Percentiles rank a stretch among this genome's conserved stretches.
phyloP scores from a whole-genome alignment of 2,329 filamentous ascomycete species.

The Chaetomiaceae sp. region DNA sequence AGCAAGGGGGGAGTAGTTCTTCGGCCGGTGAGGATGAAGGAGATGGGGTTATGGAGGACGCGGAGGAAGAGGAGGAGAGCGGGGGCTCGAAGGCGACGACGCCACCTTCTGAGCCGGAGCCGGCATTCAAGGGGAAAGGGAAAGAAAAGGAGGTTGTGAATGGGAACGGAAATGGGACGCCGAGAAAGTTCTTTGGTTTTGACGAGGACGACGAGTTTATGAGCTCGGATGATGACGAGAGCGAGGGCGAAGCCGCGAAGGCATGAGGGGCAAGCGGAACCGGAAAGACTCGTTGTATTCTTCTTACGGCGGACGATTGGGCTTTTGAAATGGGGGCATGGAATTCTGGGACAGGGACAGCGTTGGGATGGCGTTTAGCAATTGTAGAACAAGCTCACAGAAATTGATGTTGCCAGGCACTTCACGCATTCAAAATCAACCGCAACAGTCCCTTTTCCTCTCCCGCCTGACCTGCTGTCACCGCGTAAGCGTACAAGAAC shows the following conservation, averaged over 20 bases:
- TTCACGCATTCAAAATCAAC: not conserved
- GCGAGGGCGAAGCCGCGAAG: slow-evolving; percentile 31
- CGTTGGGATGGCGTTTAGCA: slow-evolving; percentile 8
- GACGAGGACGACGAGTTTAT: slow-evolving; percentile 75
- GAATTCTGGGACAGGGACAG: not conserved
- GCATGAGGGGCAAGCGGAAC: slow-evolving; percentile 1
- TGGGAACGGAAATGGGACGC: slow-evolving; percentile 33
- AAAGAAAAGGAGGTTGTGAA: slow-evolving; percentile 38
- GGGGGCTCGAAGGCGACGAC: slow-evolving; percentile 47
- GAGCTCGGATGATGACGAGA: slow-evolving; percentile 62
- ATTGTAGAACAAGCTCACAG: not conserved
- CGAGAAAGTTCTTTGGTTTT: slow-evolving; percentile 65
- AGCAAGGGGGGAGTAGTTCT: not conserved
- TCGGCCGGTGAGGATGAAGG: slow-evolving; percentile 9
- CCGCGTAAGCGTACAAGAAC: slow-evolving; percentile 9
- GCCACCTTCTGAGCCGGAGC: slow-evolving; percentile 42
- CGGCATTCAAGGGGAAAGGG: slow-evolving; percentile 30
- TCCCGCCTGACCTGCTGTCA: slow-evolving; percentile 2
- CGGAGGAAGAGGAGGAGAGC: slow-evolving; percentile 32
- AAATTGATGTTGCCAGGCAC: slow-evolving; percentile 6
- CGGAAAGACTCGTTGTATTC: not conserved
- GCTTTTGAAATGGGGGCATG: not conserved
- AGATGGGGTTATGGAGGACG: slow-evolving; percentile 16
- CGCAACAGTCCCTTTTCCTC: not conserved
- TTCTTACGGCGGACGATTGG: not conserved